phyloP scores from a whole-genome alignment of 441 rosid species.

The Geranium incanum region DNA sequence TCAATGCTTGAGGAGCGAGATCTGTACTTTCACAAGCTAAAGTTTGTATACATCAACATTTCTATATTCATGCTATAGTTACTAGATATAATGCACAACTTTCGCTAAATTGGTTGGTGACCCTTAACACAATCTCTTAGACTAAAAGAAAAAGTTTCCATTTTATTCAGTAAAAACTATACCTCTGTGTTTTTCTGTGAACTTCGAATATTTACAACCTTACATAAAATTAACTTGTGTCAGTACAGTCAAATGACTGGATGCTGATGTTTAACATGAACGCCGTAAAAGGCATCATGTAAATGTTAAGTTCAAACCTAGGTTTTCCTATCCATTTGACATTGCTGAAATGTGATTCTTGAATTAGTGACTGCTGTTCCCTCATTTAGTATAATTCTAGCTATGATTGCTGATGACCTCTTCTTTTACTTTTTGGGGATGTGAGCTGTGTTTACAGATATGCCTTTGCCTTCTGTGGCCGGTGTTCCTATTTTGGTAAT shows the following conservation, averaged over 20 bases:
- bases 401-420: neutral
- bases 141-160: neutral
- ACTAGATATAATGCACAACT: conserved; percentile 9
- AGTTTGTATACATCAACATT: conserved; percentile 42
- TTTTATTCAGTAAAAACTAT: neutral
- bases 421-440: neutral
- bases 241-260: neutral
- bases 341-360: neutral
- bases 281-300: conserved; percentile 4
- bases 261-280: neutral
- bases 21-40: conserved; percentile 92
- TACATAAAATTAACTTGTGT: neutral
- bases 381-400: neutral
- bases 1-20: conserved; percentile 93
- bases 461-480: neutral
- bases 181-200: neutral
- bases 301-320: neutral
- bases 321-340: neutral
- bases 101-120: conserved; percentile 9
- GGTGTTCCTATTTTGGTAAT: neutral
- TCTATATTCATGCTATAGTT: conserved; percentile 5
- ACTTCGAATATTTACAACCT: neutral
- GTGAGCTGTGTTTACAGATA: neutral
- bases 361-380: neutral
- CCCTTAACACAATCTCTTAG: neutral